Base-by-base conservation (phyloP, 257 asterid species). In the Leptodermis oblonga region DNA sequence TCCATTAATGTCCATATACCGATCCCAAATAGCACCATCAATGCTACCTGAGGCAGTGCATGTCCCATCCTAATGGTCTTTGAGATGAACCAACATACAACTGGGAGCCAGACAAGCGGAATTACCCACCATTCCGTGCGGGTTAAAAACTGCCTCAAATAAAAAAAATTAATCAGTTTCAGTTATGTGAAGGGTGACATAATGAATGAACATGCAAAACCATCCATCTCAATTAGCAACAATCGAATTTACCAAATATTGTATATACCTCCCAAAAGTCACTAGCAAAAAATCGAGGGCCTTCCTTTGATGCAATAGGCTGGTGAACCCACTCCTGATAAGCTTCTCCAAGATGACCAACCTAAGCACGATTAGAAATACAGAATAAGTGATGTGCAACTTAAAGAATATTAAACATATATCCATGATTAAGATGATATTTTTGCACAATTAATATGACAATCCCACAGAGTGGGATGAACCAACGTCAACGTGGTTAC, bases 271-370 rank as follows among this genome's bases (percentile, higher is more conserved):
- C 98, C 87, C 87, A 80, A 72, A 88, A 70, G 71, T 84, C 90
- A 77, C 87, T 93, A 78, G 78, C 86, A 45, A 93, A 93, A 77
- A 90, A 93, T 39, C 95, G 84, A 52, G 98, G 98, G 78, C 97
- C 89, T 80, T 88, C 94, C 76, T 80, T 93, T 81, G 86, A 77
- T 18, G 83, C 92, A 55, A 93, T 88, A 45, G 97, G 97, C 88
- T 88, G 95, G 83, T 93, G 98, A 79, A 88, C 89, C 98, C 98
- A 93, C 65, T 88, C 96, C 74, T 93, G 90, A 81, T 93, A 93
- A 37, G 74, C 81, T 73, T 93, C 94, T 45, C 92, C 92, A 70
- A 93, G 98, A 87, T 90, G 90, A 68, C 98, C 97, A 75, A 93
- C 98, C 98, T 92, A 58, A 18, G 46, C 52, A 74, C 62, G 54